Percentiles rank a stretch among this genome's conserved stretches.
Evolutionary conservation across 31 red algal species (phyloP).

Genomic region (Pterothamnion heteromorphum): DNA sequence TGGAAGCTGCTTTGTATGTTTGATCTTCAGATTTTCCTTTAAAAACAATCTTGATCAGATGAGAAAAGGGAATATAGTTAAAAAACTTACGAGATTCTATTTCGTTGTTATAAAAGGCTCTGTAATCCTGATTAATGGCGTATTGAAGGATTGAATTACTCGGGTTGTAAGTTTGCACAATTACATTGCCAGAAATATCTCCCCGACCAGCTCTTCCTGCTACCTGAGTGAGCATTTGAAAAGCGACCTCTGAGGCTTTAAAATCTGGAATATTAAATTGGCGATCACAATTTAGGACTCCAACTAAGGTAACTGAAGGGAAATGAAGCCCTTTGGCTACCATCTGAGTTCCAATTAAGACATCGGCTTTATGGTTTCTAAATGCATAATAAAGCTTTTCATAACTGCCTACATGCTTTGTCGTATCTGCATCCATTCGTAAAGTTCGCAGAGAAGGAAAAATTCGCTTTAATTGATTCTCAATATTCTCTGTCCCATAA

Average conservation of each 20-base stretch:
- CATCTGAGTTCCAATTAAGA: slow-evolving; percentile 27
- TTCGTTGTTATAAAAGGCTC: not conserved
- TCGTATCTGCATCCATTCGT: not conserved
- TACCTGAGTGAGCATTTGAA: slow-evolving; percentile 23
- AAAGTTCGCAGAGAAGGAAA: not conserved
- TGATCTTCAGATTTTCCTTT: no score
- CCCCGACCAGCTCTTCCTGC: slow-evolving; percentile 15
- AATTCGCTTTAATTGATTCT: not conserved
- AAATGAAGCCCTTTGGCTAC: slow-evolving; percentile 19
- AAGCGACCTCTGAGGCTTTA: not conserved
- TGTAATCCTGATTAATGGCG: not conserved
- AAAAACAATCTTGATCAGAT: not conserved
- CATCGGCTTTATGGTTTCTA: not conserved
- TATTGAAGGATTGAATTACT: not conserved
- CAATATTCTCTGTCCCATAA: not conserved
- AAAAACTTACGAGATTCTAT: not conserved
- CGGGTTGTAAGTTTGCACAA: slow-evolving; percentile 17
- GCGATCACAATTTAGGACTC: not conserved
- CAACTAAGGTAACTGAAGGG: not conserved
- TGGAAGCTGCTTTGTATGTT: no score
- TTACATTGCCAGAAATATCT: not conserved
- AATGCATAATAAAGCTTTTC: not conserved
- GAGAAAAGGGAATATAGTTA: not conserved
- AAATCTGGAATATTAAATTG: slow-evolving; percentile 5
- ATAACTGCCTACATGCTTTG: not conserved